A percentile compares a stretch with the other conserved stretches of the same genome.
Evolutionary conservation across 805 yeast species (phyloP).

Genomic region (Nakazawaea sp.): DNA sequence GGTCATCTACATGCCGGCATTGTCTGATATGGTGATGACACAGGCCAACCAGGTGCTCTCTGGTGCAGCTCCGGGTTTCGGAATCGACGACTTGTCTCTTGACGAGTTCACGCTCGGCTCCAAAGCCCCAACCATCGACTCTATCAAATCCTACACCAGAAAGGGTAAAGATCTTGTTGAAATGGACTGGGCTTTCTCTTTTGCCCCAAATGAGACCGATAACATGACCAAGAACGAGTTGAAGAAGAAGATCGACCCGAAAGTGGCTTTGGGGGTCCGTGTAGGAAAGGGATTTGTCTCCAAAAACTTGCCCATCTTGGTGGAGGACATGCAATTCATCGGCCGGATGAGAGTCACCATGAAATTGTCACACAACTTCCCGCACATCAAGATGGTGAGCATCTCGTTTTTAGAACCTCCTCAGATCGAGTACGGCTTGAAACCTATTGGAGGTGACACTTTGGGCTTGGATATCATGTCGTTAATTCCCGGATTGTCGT

Average conservation of each 20-base stretch:
- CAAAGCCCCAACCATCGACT: conserved; percentile 69
- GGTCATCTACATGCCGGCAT: conserved; percentile 85
- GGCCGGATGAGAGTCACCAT: conserved; percentile 65
- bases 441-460: conserved; percentile 88
- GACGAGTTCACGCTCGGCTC: conserved; percentile 79
- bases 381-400: conserved; percentile 71
- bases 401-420: conserved; percentile 75
- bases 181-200: conserved; percentile 81
- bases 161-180: conserved; percentile 62
- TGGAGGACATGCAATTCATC: conserved; percentile 71
- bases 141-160: conserved; percentile 67
- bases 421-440: conserved; percentile 67
- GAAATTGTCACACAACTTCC: conserved; percentile 57
- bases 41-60: conserved; percentile 62
- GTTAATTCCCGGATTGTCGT: conserved; percentile 70
- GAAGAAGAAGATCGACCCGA: conserved; percentile 66
- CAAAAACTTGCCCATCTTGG: conserved; percentile 68
- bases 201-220: conserved; percentile 76
- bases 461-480: conserved; percentile 82
- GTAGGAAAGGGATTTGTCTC: conserved; percentile 78
- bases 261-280: conserved; percentile 73
- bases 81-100: conserved; percentile 65
- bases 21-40: conserved; percentile 66
- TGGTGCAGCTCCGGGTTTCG: conserved; percentile 76
- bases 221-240: conserved; percentile 78